Evolutionary conservation across 768 basidiomycete genomes (phyloP).

Genomic region (Termitomyces titanicus): DNA sequence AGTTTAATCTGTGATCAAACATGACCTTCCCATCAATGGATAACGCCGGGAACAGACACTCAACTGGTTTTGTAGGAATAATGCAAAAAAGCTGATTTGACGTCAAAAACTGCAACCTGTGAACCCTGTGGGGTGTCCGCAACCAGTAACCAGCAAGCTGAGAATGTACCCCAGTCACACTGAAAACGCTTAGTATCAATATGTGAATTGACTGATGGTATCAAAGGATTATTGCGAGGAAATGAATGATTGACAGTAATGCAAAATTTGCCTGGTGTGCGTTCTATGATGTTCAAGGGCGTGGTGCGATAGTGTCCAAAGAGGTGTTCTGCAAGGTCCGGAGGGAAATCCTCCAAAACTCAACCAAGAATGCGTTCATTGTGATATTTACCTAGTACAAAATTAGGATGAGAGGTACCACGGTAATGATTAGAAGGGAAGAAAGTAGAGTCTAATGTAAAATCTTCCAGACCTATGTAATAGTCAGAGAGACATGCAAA

Average conservation of each 20-base stretch:
- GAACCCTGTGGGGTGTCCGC: background rate
- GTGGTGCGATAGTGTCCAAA: background rate
- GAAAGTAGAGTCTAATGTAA: too few species aligned
- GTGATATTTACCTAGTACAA: background rate
- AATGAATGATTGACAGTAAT: constrained; percentile 2
- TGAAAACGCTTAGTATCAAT: background rate
- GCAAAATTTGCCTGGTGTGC: background rate
- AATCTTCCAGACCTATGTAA: background rate
- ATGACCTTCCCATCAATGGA: background rate
- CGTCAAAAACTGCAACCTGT: background rate
- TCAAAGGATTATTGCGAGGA: background rate
- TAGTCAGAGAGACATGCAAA: too few species aligned
- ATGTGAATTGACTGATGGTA: background rate
- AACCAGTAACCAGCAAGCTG: background rate
- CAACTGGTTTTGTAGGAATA: background rate
- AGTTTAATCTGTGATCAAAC: background rate
- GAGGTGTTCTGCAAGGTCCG: background rate
- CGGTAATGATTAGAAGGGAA: background rate
- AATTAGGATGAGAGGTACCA: background rate
- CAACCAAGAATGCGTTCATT: background rate
- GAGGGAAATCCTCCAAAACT: background rate
- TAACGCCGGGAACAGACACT: background rate
- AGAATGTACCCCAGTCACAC: background rate
- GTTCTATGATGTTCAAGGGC: background rate
- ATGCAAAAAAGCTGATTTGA: background rate